Conservation (phyloP, 2,329 filamentous ascomycete genomes). For the Phialemonium atrogriseum region DNA sequence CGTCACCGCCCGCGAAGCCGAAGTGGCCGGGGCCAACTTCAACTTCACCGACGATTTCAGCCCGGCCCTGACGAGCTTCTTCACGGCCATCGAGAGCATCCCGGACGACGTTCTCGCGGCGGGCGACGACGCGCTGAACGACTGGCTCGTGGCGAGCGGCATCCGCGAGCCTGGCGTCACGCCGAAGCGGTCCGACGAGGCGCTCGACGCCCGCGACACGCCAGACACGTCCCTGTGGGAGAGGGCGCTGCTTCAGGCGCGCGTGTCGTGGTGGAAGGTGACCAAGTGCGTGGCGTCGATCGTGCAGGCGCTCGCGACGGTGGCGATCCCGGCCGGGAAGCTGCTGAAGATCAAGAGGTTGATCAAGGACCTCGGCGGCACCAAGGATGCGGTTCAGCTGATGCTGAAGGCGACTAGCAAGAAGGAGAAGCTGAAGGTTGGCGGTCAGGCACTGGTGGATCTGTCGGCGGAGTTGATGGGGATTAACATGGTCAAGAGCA, state of each 20-base stretch:
- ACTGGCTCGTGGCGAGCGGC: slow-evolving; percentile 14
- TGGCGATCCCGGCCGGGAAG: slow-evolving; percentile 15
- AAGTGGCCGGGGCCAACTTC: slow-evolving; percentile 7
- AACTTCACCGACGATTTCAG: slow-evolving; percentile 10
- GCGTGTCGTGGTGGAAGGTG: slow-evolving; percentile 13
- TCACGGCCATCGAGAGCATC: slow-evolving; percentile 15
- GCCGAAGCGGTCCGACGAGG: slow-evolving; percentile 1
- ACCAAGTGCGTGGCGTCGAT: slow-evolving; percentile 14
- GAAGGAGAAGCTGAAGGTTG: slow-evolving; percentile 13
- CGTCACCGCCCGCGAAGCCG: slow-evolving; percentile 5
- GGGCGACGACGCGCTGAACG: slow-evolving; percentile 13
- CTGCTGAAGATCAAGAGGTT: slow-evolving; percentile 17
- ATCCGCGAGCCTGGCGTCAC: slow-evolving; percentile 5
- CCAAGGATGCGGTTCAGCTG: slow-evolving; percentile 14
- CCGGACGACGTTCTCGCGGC: slow-evolving; percentile 14
- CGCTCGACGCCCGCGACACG: neutral
- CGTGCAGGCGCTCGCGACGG: slow-evolving; percentile 12
- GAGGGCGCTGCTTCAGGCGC: slow-evolving; percentile 6
- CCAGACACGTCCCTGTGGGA: slow-evolving; percentile 1
- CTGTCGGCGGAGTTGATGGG: slow-evolving; percentile 13
- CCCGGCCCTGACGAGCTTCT: slow-evolving; percentile 13
- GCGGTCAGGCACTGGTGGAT: slow-evolving; percentile 12
- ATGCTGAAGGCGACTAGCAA: slow-evolving; percentile 12
- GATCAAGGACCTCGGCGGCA: slow-evolving; percentile 16
- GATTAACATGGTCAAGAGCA: slow-evolving; percentile 11